Percentiles rank a stretch among this genome's conserved stretches.
phyloP scores from a whole-genome alignment of 192 early-diverging fungal species.

The Mycoemilia scoparia region DNA sequence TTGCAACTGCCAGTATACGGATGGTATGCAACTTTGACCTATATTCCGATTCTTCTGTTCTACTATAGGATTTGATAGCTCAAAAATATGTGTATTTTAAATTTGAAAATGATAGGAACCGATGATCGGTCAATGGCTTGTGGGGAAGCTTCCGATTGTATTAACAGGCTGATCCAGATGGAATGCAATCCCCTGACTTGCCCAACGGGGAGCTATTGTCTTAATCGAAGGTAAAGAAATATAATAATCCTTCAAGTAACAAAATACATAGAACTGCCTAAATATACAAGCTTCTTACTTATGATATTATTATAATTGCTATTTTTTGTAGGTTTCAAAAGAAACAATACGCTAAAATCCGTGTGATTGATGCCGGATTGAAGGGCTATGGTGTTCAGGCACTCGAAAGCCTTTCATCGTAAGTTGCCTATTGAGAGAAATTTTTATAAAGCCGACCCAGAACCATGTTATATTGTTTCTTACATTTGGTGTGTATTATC shows the following conservation, averaged over 20 bases:
- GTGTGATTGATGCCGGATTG: constrained; percentile 73
- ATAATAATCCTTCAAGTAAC: not conserved
- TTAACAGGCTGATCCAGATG: constrained; percentile 79
- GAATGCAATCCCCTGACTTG: constrained; percentile 84
- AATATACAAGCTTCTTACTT: constrained; percentile 3
- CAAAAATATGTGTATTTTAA: too few species aligned
- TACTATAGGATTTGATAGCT: too few species aligned
- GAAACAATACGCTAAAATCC: constrained; percentile 64
- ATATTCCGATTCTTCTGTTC: too few species aligned
- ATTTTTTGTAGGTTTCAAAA: constrained; percentile 67
- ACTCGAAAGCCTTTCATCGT: too few species aligned
- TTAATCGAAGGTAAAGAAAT: constrained; percentile 62
- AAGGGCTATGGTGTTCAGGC: constrained; percentile 92
- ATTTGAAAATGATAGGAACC: constrained; percentile 41
- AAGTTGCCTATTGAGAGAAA: constrained; percentile 2
- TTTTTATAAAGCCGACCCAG: not conserved
- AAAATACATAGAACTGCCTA: not conserved
- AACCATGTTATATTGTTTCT: not conserved
- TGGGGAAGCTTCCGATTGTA: constrained; percentile 74
- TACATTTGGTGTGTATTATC: too few species aligned
- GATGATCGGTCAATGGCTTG: constrained; percentile 56
- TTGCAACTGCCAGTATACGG: constrained; percentile 22
- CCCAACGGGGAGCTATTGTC: constrained; percentile 70
- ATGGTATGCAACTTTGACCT: too few species aligned
- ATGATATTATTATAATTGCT: not conserved